Evolutionary conservation across 2,329 filamentous ascomycete genomes (phyloP).

Genomic region (Penicillium sp.): DNA sequence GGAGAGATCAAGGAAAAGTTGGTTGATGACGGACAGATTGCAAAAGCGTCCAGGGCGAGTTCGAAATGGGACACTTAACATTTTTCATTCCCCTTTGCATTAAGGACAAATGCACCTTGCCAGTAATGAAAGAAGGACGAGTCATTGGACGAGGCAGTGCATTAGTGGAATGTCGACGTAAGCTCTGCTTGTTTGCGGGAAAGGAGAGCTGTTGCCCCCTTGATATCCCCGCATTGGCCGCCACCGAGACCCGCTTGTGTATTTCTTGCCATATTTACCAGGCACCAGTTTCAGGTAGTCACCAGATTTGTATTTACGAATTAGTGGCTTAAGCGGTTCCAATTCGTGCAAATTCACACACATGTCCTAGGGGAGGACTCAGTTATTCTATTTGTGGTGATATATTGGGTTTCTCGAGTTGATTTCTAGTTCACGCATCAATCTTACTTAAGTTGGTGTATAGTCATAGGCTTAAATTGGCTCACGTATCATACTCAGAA

Average conservation of each 20-base stretch:
- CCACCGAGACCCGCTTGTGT: neutral
- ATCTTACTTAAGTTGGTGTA: neutral
- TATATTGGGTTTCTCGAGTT: too few relatives aligned
- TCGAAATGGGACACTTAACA: neutral
- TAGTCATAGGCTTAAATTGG: neutral
- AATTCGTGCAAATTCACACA: too few relatives aligned
- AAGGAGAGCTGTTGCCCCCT: neutral
- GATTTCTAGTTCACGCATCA: neutral
- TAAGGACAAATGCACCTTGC: neutral
- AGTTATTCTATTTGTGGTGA: too few relatives aligned
- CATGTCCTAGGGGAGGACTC: too few relatives aligned
- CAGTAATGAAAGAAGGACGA: neutral
- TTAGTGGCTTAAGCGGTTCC: too few relatives aligned
- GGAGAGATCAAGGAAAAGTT: neutral
- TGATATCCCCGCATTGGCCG: slow-evolving; percentile 2
- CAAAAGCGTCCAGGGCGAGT: neutral
- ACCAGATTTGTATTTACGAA: neutral
- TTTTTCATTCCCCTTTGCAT: neutral
- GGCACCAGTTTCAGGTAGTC: too few relatives aligned
- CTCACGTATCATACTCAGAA: neutral
- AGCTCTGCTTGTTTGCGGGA: neutral
- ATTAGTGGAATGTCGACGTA: neutral
- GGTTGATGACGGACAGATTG: neutral
- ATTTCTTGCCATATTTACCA: too few relatives aligned
- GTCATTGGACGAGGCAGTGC: neutral